A percentile compares a stretch with the other conserved stretches of the same genome.
Evolutionary conservation across 495 filamentous ascomycete genomes (phyloP).

Genomic region (Tuber melanosporum): DNA sequence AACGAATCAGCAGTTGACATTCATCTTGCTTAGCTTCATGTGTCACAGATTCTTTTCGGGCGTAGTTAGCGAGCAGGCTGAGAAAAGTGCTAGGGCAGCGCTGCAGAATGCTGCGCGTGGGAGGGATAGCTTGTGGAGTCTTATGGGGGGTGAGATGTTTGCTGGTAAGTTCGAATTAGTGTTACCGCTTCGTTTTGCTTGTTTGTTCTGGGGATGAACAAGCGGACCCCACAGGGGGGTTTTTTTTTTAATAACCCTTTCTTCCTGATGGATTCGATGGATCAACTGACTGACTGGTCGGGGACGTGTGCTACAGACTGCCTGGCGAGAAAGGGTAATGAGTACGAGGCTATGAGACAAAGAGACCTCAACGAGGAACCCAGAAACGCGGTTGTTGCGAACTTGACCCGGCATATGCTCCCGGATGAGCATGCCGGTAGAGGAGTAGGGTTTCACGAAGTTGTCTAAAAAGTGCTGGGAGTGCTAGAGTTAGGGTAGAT

Average conservation of each 20-base stretch:
- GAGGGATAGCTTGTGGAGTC: conserved; percentile 68
- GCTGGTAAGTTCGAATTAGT: conserved; percentile 16
- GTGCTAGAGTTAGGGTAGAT: background rate
- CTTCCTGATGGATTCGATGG: background rate
- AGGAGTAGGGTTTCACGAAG: background rate
- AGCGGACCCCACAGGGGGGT: background rate
- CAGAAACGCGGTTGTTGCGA: conserved; percentile 23
- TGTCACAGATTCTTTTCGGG: conserved; percentile 74
- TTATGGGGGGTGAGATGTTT: conserved; percentile 42
- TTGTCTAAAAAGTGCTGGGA: background rate
- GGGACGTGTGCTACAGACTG: conserved; percentile 24
- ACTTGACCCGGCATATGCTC: conserved; percentile 22
- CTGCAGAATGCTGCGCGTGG: conserved; percentile 66
- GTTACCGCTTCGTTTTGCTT: background rate
- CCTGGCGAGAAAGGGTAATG: conserved; percentile 37
- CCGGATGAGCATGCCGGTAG: background rate
- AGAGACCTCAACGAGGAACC: conserved; percentile 35
- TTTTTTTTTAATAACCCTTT: no score
- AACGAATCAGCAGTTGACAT: conserved; percentile 63
- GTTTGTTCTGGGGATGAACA: background rate
- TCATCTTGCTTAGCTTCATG: conserved; percentile 80
- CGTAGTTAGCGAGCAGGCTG: conserved; percentile 80
- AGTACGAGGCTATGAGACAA: conserved; percentile 34
- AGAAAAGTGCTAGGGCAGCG: conserved; percentile 75
- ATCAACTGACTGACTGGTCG: background rate